Conservation (phyloP, 257 asterid species). For the Jacaranda mimosifolia region DNA sequence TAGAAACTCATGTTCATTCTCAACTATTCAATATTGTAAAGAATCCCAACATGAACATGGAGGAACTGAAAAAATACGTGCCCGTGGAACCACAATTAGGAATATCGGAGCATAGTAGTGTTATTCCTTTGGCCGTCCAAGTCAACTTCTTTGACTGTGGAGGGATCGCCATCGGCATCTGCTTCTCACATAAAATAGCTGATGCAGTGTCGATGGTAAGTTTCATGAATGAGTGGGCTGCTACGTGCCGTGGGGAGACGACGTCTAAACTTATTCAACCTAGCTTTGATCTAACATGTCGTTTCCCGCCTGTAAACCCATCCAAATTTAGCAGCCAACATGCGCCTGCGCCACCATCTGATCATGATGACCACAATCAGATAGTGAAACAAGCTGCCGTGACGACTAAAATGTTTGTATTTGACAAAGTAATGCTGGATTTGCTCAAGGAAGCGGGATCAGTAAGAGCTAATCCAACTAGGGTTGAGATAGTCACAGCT, state of each 20-base stretch:
- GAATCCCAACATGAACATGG: no score
- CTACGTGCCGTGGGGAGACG: background rate
- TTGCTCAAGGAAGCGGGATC: background rate
- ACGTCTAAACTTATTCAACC: background rate
- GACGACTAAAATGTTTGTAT: background rate
- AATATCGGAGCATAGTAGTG: no score
- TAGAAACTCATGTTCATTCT: background rate
- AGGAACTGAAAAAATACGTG: no score
- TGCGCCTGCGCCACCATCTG: no score
- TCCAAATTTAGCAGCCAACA: background rate
- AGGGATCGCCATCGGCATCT: conserved; percentile 12
- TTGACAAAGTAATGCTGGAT: no score
- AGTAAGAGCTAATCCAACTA: no score
- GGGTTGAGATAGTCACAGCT: no score
- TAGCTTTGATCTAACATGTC: background rate
- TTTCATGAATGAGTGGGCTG: background rate
- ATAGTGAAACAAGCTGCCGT: background rate
- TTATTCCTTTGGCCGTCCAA: no score
- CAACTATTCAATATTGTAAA: background rate
- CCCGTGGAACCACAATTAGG: background rate
- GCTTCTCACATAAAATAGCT: conserved; percentile 17
- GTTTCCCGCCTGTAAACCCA: background rate
- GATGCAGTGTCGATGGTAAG: background rate
- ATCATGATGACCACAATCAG: no score
- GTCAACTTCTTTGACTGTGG: conserved; percentile 12